Evolutionary conservation across 306 rosid species (phyloP), one percentile per base, ranked within the genome.

Genomic region (Medicago lupulina): DNA sequence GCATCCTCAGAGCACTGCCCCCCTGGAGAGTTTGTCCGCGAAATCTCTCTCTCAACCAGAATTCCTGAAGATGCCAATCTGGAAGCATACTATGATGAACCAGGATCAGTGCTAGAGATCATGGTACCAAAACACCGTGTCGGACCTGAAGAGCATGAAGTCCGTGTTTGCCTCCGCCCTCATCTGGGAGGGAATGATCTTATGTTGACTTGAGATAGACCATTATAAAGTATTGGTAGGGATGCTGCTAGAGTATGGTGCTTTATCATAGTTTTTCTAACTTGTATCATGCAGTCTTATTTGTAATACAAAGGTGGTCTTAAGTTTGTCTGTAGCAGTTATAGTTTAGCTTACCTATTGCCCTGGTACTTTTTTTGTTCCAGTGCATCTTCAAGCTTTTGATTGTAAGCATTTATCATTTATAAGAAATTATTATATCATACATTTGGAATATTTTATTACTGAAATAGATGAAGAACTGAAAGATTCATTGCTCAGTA

Each of bases 1-100:
- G 83, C 89, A 15, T 79, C 89, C 9, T 83, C 97, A 2, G 98
- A 93, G 82, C 98, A 93, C 83, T 91, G 98, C 67, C 97, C 96
- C 28, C 98, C 93, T 0, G 98, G 97, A 13, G 96, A 93, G 75
- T 91, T 93, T 39, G 93, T 93, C 14, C 84, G 98, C 13, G 98
- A 93, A 85, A 91, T 93, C 50, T 88, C 89, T 1, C 96, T 93
- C 34, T 83, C 89, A 28, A 89, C 90, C 41, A 89, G 93, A 79
- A 93, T 93, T 80, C 97, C 97, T 34, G 97, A 93, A 86, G 96
- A 89, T 21, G 98, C 97, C 71, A 84, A 88, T 70, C 85, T 93
- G 19, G 98, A 91, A 83, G 98, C 98, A 36, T 91, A 89, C 60
- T 91, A 89, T 16, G 98, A 91, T 7, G 96, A 90, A 12, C 91